Base-by-base conservation (phyloP, 495 filamentous ascomycete species). In the Thermochaetoides thermophila region DNA sequence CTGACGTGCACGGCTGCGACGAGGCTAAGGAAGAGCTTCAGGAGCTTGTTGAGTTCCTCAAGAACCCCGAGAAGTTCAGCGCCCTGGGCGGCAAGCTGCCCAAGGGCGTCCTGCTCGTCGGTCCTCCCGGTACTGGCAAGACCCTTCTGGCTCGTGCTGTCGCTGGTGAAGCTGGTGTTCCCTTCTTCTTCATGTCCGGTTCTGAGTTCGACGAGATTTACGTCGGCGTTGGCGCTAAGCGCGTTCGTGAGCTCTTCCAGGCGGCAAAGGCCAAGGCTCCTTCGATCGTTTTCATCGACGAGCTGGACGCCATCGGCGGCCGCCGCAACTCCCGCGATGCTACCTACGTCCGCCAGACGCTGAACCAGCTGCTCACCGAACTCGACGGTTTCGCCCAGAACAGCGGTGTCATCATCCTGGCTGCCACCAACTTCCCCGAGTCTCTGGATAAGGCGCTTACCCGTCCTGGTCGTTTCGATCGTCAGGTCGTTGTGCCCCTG, bases 141-240 rank as follows among this genome's bases (percentile, higher is more conserved):
- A 97, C 89, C n/a, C 69, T 97, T 25, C 71, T 97, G 35, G 89
- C 89, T 37, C 81, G 91, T 43, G 89, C 89, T 8, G 89, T 97
- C 32, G 89, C 89, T 34, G 89, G 89, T 17, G 89, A 97, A 63
- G 84, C 89, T 27, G 89, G 89, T 37, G 91, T 96, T 14, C 89
- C 89, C 1, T 96, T 95, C 70, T 97, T 95, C 69, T 96, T 89
- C 68, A 95, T 97, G 87, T 96, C 91, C 44, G 89, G 89, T 17
- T 86, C 81, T 36, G 91, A 97, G 54, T 97, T 97, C 50, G 89
- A 97, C 48, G 89, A 97, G 55, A 80, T 97, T 25, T 97, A 94
- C 47, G 91, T 97, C 16, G 89, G 89, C 45, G 91, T 97, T 33
- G 89, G 89, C 45, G 89, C 89, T 29, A 96, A 96, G 64, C 83